phyloP scores from a whole-genome alignment of 2,329 filamentous ascomycete species.

The Fusarium gaditjirri region DNA sequence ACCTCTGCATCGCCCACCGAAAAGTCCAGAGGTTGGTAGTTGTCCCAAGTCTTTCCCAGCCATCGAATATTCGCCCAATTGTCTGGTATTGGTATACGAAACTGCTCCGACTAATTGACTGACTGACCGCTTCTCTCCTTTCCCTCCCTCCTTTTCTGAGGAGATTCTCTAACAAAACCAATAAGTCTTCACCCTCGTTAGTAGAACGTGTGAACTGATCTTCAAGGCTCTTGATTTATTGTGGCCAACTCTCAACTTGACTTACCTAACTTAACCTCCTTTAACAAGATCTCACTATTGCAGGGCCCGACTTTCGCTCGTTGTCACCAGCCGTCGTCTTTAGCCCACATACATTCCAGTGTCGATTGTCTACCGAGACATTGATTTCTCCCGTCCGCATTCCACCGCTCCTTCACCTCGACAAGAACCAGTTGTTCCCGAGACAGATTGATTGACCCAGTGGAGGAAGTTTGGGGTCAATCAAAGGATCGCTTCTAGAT shows the following conservation, averaged over 20 bases:
- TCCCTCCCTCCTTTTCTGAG: constrained; percentile 23
- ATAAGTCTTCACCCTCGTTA: constrained; percentile 40
- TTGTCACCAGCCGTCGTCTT: constrained; percentile 38
- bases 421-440: constrained; percentile 20
- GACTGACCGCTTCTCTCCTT: constrained; percentile 36
- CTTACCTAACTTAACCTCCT: constrained; percentile 10
- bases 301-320: constrained; percentile 43
- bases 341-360: constrained; percentile 37
- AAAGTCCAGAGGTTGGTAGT: constrained; percentile 43
- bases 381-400: constrained; percentile 32
- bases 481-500: constrained; percentile 1
- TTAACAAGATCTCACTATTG: constrained; percentile 38
- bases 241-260: constrained; percentile 10
- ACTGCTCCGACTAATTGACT: constrained; percentile 24
- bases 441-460: constrained; percentile 33
- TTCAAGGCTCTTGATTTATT: constrained; percentile 22
- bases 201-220: constrained; percentile 41
- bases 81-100: constrained; percentile 28
- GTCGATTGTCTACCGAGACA: constrained; percentile 31
- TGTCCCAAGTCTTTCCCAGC: constrained; percentile 39
- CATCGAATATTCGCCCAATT: constrained; percentile 40
- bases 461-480: constrained; percentile 6
- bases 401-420: constrained; percentile 25
- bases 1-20: constrained; percentile 27
- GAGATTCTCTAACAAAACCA: constrained; percentile 33